These are phyloP conservation scores for Juncus inflexus DNA, from an alignment of 176 grass and related monocot species.

Conservation along the genomic window DNA sequence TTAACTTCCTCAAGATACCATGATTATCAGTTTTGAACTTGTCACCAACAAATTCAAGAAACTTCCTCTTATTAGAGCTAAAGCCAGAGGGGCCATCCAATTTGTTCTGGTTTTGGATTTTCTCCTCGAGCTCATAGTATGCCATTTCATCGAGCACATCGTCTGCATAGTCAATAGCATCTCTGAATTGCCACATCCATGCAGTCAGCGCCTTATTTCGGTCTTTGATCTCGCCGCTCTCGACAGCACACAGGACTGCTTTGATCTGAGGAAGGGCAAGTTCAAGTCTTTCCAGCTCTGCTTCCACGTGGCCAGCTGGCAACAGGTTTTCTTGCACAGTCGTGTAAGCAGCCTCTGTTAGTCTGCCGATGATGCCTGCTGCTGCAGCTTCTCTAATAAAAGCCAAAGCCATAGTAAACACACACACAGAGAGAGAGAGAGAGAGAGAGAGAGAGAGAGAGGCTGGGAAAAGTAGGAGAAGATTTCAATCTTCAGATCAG, in stretches of 20 bases:
- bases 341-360: constrained; percentile 6
- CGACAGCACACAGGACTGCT: constrained; percentile 15
- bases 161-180: constrained; percentile 30
- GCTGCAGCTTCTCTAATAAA: constrained; percentile 5
- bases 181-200: constrained; percentile 41
- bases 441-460: no score
- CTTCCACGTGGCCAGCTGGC: background rate
- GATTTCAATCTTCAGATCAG: no score
- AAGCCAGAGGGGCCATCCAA: constrained; percentile 20
- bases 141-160: constrained; percentile 41
- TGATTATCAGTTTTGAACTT: background rate
- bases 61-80: constrained; percentile 19
- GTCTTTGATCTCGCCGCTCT: constrained; percentile 5
- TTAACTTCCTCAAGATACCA: background rate
- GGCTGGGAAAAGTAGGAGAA: no score
- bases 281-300: background rate
- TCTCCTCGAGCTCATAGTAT: constrained; percentile 34
- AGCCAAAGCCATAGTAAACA: background rate
- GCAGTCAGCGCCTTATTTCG: background rate
- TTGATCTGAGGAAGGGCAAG: constrained; percentile 8
- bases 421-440: background rate
- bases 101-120: constrained; percentile 21
- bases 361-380: constrained; percentile 19
- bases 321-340: background rate
- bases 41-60: background rate